These are phyloP conservation scores for Pythium aphanidermatum DNA, from an alignment of 352 stramenopile genomes.

Conservation along the genomic window DNA sequence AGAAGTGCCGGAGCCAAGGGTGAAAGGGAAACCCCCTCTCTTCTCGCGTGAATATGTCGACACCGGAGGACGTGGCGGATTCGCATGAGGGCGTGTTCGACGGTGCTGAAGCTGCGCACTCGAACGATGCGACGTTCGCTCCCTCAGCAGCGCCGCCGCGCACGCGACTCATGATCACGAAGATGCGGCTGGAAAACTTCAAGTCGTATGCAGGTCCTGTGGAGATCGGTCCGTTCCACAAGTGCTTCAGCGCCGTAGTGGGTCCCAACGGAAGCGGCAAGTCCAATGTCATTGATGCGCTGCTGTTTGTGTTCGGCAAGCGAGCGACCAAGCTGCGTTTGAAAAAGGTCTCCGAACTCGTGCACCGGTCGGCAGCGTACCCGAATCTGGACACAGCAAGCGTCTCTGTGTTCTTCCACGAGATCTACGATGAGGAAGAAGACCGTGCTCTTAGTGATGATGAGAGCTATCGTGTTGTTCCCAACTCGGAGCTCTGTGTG, in stretches of 20 bases:
- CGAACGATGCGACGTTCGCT: background rate
- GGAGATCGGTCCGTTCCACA: constrained; percentile 99
- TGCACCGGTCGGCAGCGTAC: constrained; percentile 93
- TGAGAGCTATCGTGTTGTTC: constrained; percentile 92
- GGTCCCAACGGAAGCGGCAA: constrained; percentile 99
- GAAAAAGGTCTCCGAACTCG: constrained; percentile 96
- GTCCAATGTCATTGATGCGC: constrained; percentile 99
- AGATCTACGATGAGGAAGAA: constrained; percentile 90
- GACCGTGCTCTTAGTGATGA: constrained; percentile 37
- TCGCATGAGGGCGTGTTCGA: background rate
- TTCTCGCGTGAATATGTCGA: constrained; percentile 9
- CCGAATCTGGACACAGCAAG: constrained; percentile 90
- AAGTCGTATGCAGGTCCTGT: constrained; percentile 97
- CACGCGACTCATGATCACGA: constrained; percentile 94
- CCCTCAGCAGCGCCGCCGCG: constrained; percentile 9
- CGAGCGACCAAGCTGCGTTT: constrained; percentile 96
- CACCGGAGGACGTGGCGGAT: background rate
- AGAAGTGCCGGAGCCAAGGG: too few species aligned
- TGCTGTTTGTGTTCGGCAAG: constrained; percentile 99
- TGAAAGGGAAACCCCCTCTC: too few species aligned
- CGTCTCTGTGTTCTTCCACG: constrained; percentile 97
- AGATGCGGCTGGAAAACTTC: constrained; percentile 99
- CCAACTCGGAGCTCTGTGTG: constrained; percentile 89
- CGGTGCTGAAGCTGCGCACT: background rate
- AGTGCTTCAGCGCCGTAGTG: constrained; percentile 98